A percentile compares a stretch with the other conserved stretches of the same genome.
These are phyloP conservation scores for Fagopyrum tataricum DNA, from an alignment of 148 eudicot species.

Conservation along the genomic window DNA sequence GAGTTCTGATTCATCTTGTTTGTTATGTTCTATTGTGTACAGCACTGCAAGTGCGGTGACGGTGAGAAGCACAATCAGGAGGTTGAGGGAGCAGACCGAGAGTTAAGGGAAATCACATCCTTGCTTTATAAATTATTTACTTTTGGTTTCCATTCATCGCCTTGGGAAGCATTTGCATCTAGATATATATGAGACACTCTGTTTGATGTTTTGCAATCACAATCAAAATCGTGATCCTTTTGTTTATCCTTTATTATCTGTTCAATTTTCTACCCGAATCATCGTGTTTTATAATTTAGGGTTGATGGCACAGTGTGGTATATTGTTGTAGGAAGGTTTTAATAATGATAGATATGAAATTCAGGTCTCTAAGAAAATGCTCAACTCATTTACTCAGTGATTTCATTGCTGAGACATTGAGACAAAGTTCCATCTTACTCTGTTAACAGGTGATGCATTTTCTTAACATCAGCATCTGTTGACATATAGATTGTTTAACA, in stretches of 20 bases:
- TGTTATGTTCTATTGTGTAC: constrained; percentile 4
- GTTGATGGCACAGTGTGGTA: neutral
- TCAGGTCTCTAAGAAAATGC: neutral
- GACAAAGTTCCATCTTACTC: too few relatives aligned
- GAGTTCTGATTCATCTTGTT: neutral
- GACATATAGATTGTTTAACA: too few relatives aligned
- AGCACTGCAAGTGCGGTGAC: constrained; percentile 93
- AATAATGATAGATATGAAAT: too few relatives aligned
- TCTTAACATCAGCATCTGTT: too few relatives aligned
- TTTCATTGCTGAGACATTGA: neutral
- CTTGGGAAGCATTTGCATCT: neutral
- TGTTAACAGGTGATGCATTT: too few relatives aligned
- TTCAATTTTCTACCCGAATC: neutral
- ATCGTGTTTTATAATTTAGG: neutral
- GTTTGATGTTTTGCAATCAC: neutral
- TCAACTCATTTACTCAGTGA: neutral
- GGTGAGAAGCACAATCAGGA: constrained; percentile 81
- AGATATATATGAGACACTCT: neutral
- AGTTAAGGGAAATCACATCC: constrained; percentile 23
- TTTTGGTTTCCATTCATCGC: neutral
- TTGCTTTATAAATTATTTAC: neutral
- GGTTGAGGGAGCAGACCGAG: constrained; percentile 90
- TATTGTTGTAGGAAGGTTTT: too few relatives aligned
- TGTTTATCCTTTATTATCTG: neutral
- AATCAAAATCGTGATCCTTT: neutral